Evolutionary conservation across 1,284 basidiomycete genomes (phyloP).

Genomic region (Thelephora terrestris): DNA sequence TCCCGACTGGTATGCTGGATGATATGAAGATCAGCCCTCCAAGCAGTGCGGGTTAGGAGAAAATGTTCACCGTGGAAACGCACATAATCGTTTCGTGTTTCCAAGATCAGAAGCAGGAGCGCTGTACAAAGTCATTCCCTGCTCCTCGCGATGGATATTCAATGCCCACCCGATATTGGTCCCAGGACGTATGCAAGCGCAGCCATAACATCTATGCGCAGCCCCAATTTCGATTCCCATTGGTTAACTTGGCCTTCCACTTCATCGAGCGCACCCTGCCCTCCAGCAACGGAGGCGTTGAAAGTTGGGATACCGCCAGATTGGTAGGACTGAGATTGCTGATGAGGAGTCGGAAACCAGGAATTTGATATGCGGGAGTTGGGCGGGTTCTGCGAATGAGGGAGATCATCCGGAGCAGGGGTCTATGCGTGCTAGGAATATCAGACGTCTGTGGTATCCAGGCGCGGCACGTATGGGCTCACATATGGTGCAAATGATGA

Average conservation of each 20-base stretch:
- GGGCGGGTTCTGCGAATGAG: slow-evolving; percentile 20
- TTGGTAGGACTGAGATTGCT: slow-evolving; percentile 48
- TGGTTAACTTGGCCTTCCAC: slow-evolving; percentile 43
- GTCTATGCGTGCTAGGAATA: slow-evolving; percentile 26
- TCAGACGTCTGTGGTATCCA: background rate
- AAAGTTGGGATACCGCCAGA: slow-evolving; percentile 58
- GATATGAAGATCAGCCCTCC: slow-evolving; percentile 6
- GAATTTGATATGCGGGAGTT: slow-evolving; percentile 28
- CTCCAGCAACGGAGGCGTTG: slow-evolving; percentile 34
- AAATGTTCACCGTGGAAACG: slow-evolving; percentile 60
- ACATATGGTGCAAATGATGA: slow-evolving; percentile 46
- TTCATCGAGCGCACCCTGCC: slow-evolving; percentile 30
- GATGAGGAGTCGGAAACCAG: slow-evolving; percentile 45
- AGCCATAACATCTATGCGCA: slow-evolving; percentile 63
- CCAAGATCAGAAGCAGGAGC: slow-evolving; percentile 56
- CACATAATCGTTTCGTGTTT: slow-evolving; percentile 74
- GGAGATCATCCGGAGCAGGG: slow-evolving; percentile 49
- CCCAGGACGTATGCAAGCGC: slow-evolving; percentile 63
- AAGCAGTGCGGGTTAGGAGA: background rate
- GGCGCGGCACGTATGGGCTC: slow-evolving; percentile 13
- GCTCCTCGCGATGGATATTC: too few species aligned
- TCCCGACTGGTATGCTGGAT: slow-evolving; percentile 69
- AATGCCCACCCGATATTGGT: slow-evolving; percentile 57
- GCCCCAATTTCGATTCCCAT: slow-evolving; percentile 65
- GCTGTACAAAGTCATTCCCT: slow-evolving; percentile 30